A percentile compares a stretch with the other conserved stretches of the same genome.
Evolutionary conservation across 129 eudicot species (phyloP).

Genomic region (Centaurea solstitialis): DNA sequence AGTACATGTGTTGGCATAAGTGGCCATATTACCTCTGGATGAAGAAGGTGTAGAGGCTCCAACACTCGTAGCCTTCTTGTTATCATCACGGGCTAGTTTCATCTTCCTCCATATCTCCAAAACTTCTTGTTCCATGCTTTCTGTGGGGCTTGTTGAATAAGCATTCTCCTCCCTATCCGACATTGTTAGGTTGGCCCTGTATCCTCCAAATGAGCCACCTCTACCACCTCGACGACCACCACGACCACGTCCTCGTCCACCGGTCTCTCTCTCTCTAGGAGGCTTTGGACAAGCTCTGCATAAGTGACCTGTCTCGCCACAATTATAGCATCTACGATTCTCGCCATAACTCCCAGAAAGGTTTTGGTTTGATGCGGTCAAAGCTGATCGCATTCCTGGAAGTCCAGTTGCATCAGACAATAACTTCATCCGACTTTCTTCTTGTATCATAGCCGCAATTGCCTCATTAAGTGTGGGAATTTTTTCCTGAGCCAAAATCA

Average conservation of each 20-base stretch:
- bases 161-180: not conserved
- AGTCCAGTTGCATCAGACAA: not conserved
- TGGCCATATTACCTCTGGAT: not conserved
- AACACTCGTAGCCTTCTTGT: not conserved
- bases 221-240: not conserved
- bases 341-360: not conserved
- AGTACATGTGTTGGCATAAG: not conserved
- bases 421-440: not conserved
- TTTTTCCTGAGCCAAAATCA: not conserved
- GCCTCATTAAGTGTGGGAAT: not conserved
- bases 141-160: not conserved
- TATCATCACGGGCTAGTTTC: not conserved
- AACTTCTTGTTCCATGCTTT: not conserved
- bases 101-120: not conserved
- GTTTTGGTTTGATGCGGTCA: not conserved
- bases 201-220: not conserved
- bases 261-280: too few relatives aligned
- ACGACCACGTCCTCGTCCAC: not conserved
- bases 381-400: not conserved
- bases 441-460: not conserved
- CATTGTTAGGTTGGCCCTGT: not conserved
- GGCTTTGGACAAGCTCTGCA: not conserved
- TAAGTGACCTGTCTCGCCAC: not conserved
- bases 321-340: not conserved
- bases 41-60: not conserved